Conservation (phyloP, 2,329 filamentous ascomycete species). For the Fusarium circinatum region DNA sequence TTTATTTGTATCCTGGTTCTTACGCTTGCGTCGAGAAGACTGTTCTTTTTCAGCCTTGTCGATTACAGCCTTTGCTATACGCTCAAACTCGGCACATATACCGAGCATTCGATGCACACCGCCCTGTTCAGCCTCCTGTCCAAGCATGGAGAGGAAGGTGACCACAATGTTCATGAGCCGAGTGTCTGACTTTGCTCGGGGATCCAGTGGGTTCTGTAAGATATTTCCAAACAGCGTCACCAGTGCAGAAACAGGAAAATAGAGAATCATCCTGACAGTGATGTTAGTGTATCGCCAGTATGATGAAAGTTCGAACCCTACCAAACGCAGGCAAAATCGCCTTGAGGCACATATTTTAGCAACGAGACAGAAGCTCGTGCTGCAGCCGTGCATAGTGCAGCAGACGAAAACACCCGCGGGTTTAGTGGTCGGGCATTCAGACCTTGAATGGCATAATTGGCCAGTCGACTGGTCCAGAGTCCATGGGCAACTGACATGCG, state of each 20-base stretch:
- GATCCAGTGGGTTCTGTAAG: conserved; percentile 91
- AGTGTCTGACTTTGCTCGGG: conserved; percentile 86
- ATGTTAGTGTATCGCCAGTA: conserved; percentile 42
- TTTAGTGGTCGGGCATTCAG: conserved; percentile 91
- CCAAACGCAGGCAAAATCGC: conserved; percentile 96
- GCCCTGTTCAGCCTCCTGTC: conserved; percentile 88
- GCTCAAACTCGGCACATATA: conserved; percentile 95
- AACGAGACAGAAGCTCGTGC: conserved; percentile 92
- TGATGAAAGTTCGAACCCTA: conserved; percentile 57
- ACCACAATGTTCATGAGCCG: conserved; percentile 94
- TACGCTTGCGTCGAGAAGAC: conserved; percentile 83
- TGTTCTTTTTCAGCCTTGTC: conserved; percentile 92
- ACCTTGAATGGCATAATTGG: conserved; percentile 94
- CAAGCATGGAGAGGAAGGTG: conserved; percentile 87
- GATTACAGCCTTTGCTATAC: conserved; percentile 89
- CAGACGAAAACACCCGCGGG: conserved; percentile 92
- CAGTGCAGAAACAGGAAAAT: conserved; percentile 94
- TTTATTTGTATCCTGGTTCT: conserved; percentile 66
- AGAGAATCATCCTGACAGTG: conserved; percentile 79
- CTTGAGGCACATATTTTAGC: conserved; percentile 95
- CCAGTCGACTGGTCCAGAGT: conserved; percentile 95
- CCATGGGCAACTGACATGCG: conserved; percentile 98
- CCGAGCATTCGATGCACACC: conserved; percentile 94
- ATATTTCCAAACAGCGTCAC: conserved; percentile 98
- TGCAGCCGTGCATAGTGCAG: conserved; percentile 90